Base-by-base conservation (phyloP, 176 grass and related monocot species). In the Bolboschoenus planiculmis region DNA sequence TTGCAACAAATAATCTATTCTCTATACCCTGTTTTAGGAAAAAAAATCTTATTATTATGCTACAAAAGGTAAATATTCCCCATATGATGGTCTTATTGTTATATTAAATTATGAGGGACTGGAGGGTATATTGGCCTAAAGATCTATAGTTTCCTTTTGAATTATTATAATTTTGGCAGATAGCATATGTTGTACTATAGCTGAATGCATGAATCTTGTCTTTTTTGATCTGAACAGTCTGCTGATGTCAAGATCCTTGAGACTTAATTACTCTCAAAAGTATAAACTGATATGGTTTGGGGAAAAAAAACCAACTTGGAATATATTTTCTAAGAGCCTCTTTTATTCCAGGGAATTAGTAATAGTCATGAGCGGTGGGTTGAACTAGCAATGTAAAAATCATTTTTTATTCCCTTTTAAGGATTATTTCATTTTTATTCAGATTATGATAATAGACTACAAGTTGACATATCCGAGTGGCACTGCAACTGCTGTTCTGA, bases 391-490 rank as follows among this genome's bases (percentile, higher is more conserved):
- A 48, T 75, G 8, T 75, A 83, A 7, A n/a, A 34, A 33, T 42
- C n/a, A 7, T 72, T 5, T 80, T 80, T 62, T 36, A 7, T 84
- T 7, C n/a, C 10, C 5, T 37, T 37, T 26, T 27, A 60, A 20
- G 13, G 21, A 80, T 79, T 34, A 66, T 80, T 61, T 13, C 62
- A 13, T n/a, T 88, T 62, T 82, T 87, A 87, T 93, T 87, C 90
- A 99, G 92, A 84, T 95, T 74, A 93, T 99, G 96, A 89, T 99
- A 87, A 88, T 95, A 54, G 92, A 99, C 58, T 93, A 90, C 84
- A 93, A 91, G 73, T 84, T 99, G 81, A 93, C 90, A 72, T 99
- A 99, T 83, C 96, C 96, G 84, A 99, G 96, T 10, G 96, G 96
- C n/a, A 99, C 92, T 26, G 96, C 96, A 60, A 95, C 96, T 26